phyloP scores from a whole-genome alignment of 805 yeast species.

The Dipodascopsis uninucleata region DNA sequence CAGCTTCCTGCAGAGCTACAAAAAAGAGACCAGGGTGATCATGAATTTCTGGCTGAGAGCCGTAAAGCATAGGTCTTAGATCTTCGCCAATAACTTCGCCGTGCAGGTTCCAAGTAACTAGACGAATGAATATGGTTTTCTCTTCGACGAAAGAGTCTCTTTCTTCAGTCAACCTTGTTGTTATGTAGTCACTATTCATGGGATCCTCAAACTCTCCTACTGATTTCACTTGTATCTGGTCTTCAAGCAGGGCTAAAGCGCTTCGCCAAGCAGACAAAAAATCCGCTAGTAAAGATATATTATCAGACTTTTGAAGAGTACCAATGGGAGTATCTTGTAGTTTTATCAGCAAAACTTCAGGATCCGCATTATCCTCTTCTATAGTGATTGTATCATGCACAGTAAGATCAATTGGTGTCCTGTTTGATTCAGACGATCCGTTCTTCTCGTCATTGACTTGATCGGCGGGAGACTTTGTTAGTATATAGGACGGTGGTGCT shows the following conservation, averaged over 20 bases:
- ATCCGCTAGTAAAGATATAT: slow-evolving; percentile 28
- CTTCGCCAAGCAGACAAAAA: slow-evolving; percentile 35
- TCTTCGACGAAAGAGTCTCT: slow-evolving; percentile 24
- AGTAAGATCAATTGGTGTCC: slow-evolving; percentile 16
- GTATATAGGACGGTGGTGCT: no score
- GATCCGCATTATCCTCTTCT: slow-evolving; percentile 11
- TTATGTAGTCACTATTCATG: slow-evolving; percentile 19
- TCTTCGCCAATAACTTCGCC: slow-evolving; percentile 31
- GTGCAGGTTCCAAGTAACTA: slow-evolving; percentile 36
- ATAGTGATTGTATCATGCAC: slow-evolving; percentile 21
- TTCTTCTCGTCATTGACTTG: no score
- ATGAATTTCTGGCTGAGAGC: slow-evolving; percentile 10
- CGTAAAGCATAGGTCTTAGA: slow-evolving; percentile 24
- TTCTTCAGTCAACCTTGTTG: slow-evolving; percentile 18
- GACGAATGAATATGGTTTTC: slow-evolving; percentile 27
- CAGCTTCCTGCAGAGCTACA: slow-evolving; percentile 50
- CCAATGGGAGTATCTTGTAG: slow-evolving; percentile 19
- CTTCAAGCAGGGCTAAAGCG: slow-evolving; percentile 31
- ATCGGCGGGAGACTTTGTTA: no score
- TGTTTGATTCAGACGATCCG: no score
- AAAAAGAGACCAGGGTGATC: slow-evolving; percentile 38
- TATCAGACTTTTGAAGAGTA: slow-evolving; percentile 7
- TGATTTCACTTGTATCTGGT: slow-evolving; percentile 11
- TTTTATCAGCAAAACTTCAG: slow-evolving; percentile 11
- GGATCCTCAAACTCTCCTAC: slow-evolving; percentile 13